These are phyloP conservation scores for Leishmania guyanensis DNA, from an alignment of 208 protist species.

Conservation along the genomic window DNA sequence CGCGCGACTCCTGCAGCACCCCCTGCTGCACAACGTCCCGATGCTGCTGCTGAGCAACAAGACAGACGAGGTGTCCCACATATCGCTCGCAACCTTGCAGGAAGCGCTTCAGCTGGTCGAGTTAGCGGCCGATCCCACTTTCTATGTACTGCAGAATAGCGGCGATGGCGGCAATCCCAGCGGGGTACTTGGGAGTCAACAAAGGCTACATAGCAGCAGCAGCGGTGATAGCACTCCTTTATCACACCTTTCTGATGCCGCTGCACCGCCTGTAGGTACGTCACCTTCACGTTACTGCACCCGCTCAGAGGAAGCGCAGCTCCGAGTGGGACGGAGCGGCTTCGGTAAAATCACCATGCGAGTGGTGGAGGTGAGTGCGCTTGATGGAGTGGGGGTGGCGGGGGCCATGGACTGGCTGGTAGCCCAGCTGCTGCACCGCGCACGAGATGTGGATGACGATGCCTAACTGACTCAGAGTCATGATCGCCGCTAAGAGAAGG, in stretches of 20 bases:
- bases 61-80: conserved; percentile 67
- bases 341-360: conserved; percentile 60
- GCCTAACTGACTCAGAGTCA: conserved; percentile 1
- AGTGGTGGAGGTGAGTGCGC: conserved; percentile 56
- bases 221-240: neutral
- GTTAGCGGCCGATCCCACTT: conserved; percentile 41
- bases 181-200: neutral
- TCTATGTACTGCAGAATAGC: conserved; percentile 38
- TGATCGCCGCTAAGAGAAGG: neutral
- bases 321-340: conserved; percentile 45
- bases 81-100: conserved; percentile 58
- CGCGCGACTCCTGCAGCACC: conserved; percentile 72
- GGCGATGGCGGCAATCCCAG: neutral
- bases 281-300: conserved; percentile 13
- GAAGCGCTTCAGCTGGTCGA: conserved; percentile 68
- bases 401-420: conserved; percentile 83
- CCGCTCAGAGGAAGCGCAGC: conserved; percentile 12
- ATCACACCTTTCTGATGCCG: neutral
- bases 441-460: conserved; percentile 28
- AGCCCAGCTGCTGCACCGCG: conserved; percentile 49
- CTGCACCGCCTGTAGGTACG: neutral
- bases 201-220: neutral
- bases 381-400: conserved; percentile 49
- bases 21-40: conserved; percentile 70
- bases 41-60: conserved; percentile 96